phyloP scores from a whole-genome alignment of 2,329 filamentous ascomycete genomes.

The Stagonosporopsis rhizophila region DNA sequence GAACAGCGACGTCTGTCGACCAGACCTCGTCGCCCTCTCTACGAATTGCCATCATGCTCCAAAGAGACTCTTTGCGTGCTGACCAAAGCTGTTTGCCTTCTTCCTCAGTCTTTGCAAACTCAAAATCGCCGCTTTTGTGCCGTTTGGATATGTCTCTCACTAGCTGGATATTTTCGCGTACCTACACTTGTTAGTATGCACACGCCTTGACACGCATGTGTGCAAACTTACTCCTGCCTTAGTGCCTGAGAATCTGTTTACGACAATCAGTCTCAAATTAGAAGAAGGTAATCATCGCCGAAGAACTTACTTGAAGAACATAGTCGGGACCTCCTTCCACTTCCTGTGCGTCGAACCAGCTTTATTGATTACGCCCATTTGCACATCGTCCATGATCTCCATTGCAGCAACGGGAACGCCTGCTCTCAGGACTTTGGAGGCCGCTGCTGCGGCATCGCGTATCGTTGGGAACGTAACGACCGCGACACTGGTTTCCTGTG shows the following conservation, averaged over 20 bases:
- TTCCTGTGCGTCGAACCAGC: constrained; percentile 72
- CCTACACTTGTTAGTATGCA: constrained; percentile 51
- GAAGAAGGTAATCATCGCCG: no score
- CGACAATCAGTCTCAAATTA: constrained; percentile 30
- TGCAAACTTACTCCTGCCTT: constrained; percentile 61
- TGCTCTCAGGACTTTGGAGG: constrained; percentile 76
- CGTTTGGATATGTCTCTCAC: constrained; percentile 72
- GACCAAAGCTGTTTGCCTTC: constrained; percentile 66
- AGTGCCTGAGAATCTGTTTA: constrained; percentile 71
- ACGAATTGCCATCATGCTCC: constrained; percentile 66
- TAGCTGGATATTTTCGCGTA: constrained; percentile 75
- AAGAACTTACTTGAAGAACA: constrained; percentile 76
- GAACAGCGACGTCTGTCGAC: constrained; percentile 68
- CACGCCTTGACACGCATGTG: constrained; percentile 16
- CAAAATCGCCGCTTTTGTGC: constrained; percentile 63
- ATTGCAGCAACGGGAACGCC: constrained; percentile 77
- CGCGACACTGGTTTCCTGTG: constrained; percentile 77
- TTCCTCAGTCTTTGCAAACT: constrained; percentile 61
- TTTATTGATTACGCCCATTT: constrained; percentile 83
- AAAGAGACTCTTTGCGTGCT: constrained; percentile 66
- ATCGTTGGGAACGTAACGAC: constrained; percentile 82
- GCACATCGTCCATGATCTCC: constrained; percentile 89
- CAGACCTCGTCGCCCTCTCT: constrained; percentile 65
- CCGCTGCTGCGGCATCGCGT: constrained; percentile 75
- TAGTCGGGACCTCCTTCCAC: constrained; percentile 78